phyloP scores from a whole-genome alignment of 371 early-diverging fungal genomes.

The Mucor indicus region DNA sequence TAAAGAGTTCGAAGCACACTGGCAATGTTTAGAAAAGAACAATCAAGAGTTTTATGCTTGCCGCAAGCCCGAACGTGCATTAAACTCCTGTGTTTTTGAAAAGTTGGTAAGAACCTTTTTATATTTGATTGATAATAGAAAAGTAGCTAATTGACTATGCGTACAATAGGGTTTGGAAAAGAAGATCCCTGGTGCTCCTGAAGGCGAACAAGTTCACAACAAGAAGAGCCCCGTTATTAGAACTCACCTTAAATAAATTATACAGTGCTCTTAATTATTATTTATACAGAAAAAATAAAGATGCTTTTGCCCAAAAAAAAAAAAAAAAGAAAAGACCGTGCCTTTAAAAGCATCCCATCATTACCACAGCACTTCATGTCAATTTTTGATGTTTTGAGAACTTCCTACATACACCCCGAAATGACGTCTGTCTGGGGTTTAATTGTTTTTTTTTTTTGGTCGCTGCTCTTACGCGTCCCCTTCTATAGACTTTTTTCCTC shows the following conservation, averaged over 20 bases:
- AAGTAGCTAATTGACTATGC: not conserved
- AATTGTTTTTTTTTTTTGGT: not conserved
- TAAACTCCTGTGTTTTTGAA: conserved; percentile 90
- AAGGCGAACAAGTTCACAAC: conserved; percentile 69
- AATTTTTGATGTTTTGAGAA: too few species aligned
- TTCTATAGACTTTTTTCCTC: not conserved
- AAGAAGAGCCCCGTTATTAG: conserved; percentile 71
- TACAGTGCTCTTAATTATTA: too few species aligned
- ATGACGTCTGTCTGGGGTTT: too few species aligned
- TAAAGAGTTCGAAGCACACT: conserved; percentile 85
- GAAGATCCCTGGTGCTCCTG: conserved; percentile 75
- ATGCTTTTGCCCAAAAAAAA: too few species aligned
- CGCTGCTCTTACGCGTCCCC: conserved; percentile 8
- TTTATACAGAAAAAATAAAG: too few species aligned
- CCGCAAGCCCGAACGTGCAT: conserved; percentile 75
- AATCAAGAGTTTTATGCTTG: conserved; percentile 87
- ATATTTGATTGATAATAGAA: not conserved
- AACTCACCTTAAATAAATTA: conserved; percentile 35
- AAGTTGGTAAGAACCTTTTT: conserved; percentile 66
- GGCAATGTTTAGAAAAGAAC: conserved; percentile 88
- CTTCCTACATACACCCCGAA: too few species aligned
- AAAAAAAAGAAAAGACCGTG: too few species aligned
- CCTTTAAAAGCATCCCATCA: too few species aligned
- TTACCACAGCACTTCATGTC: too few species aligned
- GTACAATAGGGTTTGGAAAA: conserved; percentile 72